Evolutionary conservation across 805 yeast genomes (phyloP).

Genomic region (Candida lessepsii): DNA sequence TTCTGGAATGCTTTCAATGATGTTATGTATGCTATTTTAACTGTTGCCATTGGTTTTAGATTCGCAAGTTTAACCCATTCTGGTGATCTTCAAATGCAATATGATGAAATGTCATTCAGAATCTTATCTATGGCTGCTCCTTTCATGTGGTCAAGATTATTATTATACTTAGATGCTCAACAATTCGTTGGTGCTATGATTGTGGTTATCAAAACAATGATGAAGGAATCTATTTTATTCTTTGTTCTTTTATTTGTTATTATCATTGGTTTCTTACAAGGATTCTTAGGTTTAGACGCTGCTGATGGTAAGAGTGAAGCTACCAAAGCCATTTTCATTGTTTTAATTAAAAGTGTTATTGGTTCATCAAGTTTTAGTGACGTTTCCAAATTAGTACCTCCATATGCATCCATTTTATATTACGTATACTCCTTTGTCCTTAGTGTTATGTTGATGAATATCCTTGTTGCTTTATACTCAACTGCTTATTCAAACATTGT

Average conservation of each 20-base stretch:
- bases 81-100: conserved; percentile 22
- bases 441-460: conserved; percentile 72
- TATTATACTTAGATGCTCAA: conserved; percentile 74
- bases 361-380: conserved; percentile 73
- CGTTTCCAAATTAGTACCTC: conserved; percentile 73
- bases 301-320: conserved; percentile 84
- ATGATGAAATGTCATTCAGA: conserved; percentile 64
- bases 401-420: conserved; percentile 78
- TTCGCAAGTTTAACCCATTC: conserved; percentile 35
- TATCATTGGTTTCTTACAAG: conserved; percentile 80
- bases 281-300: conserved; percentile 81
- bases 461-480: conserved; percentile 80
- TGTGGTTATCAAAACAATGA: conserved; percentile 79
- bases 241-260: conserved; percentile 71
- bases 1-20: conserved; percentile 83
- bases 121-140: conserved; percentile 80
- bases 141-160: conserved; percentile 77
- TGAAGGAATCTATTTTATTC: conserved; percentile 82
- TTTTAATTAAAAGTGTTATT: conserved; percentile 68
- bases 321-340: conserved; percentile 59
- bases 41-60: conserved; percentile 55
- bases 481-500: conserved; percentile 80
- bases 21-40: conserved; percentile 56
- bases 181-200: conserved; percentile 86
- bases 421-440: conserved; percentile 76